Base-by-base conservation (phyloP, 805 yeast genomes). In the Yamadazyma sp. region DNA sequence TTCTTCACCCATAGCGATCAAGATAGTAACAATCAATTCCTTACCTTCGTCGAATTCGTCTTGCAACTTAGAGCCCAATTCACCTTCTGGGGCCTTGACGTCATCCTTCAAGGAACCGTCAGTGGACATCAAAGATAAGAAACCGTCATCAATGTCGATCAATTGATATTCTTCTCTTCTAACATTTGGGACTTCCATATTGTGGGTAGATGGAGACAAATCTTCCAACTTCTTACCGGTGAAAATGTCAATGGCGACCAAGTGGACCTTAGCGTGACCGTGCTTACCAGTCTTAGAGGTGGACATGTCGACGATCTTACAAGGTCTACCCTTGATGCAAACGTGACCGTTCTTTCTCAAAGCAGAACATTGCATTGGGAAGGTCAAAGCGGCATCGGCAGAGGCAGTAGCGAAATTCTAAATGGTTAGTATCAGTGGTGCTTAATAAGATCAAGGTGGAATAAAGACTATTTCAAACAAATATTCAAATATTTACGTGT, bases 251-350 rank as follows among this genome's bases (percentile, higher is more conserved):
- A 86, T 82, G 68, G 98, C 98, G 56, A 93, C 98, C 77, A 93
- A 82, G 77, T 93, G 98, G 73, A 93, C 99, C 83, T 93, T 93
- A 71, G 99, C 99, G 93, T 93, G 99, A 79, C 99, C 99, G 85
- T 93, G 99, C 97, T 93, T 93, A 78, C 99, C 99, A 60, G 99
- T 93, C 85, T 93, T 93, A 65, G 99, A 93, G 67, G 99, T 93
- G 50, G 99, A 93, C 99, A 93, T 93, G 73, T 93, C 99, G 62
- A 93, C 95, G 73, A 93, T 93, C 84, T 93, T 93, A 82, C 98
- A 93, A 70, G 99, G 99, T 82, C 99, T 95, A 65, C 87, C 79
- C 81, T 93, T 93, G 78, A 91, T 93, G 60, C 83, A 95, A 69
- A 93, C 99, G 83, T 87, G 95, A 67, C 99, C 99, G 80, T 81